Percentiles rank a stretch among this genome's conserved stretches.
Evolutionary conservation across 2,329 filamentous ascomycete genomes (phyloP).

Genomic region (Anisogramma anomala): DNA sequence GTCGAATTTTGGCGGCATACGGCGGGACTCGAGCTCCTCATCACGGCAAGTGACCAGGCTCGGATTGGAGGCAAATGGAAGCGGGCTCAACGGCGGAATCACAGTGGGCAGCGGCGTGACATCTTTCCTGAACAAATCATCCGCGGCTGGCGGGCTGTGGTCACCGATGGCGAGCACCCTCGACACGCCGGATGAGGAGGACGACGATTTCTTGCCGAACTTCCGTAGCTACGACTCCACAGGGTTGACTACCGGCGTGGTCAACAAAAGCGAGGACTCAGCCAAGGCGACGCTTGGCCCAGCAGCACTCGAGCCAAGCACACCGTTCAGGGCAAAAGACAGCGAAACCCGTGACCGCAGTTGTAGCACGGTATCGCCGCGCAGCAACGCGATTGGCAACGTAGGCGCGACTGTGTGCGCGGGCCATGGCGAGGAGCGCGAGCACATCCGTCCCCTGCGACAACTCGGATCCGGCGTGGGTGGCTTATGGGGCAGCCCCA

Average conservation of each 20-base stretch:
- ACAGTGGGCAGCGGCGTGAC: constrained; percentile 30
- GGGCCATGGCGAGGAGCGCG: constrained; percentile 21
- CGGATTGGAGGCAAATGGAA: constrained; percentile 10
- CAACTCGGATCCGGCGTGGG: constrained; percentile 28
- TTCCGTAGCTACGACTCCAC: constrained; percentile 27
- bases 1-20: constrained; percentile 26
- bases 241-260: constrained; percentile 20
- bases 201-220: constrained; percentile 41
- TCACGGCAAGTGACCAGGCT: constrained; percentile 8
- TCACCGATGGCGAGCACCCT: constrained; percentile 25
- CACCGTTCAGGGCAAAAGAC: not conserved
- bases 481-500: constrained; percentile 35
- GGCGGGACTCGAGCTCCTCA: constrained; percentile 19
- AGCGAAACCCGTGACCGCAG: not conserved
- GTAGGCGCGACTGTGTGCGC: not conserved
- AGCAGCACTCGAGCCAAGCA: constrained; percentile 3
- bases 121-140: constrained; percentile 20
- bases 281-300: constrained; percentile 12
- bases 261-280: constrained; percentile 14
- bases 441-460: constrained; percentile 20
- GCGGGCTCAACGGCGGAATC: constrained; percentile 24
- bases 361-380: constrained; percentile 8
- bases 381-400: constrained; percentile 5
- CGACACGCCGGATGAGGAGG: constrained; percentile 32
- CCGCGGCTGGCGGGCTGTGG: constrained; percentile 28